Evolutionary conservation across 768 basidiomycete genomes (phyloP).

Genomic region (Boletus tomentosulus): DNA sequence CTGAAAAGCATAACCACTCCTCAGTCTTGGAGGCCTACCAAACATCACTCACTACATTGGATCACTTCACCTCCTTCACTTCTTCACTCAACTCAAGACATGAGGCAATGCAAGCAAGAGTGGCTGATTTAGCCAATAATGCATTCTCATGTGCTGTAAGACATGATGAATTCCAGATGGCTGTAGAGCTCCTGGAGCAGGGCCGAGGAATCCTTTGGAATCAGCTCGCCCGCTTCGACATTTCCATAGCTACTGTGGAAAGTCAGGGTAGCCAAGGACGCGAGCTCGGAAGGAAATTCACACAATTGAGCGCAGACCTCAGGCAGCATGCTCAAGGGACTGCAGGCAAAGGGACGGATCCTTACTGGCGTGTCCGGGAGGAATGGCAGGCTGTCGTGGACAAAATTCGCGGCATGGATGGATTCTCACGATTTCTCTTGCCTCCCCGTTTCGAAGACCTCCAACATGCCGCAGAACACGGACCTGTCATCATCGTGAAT

Average conservation of each 20-base stretch:
- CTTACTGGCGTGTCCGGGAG: neutral
- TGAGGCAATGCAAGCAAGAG: too few relatives aligned
- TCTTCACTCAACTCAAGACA: too few relatives aligned
- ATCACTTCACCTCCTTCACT: too few relatives aligned
- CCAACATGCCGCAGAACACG: neutral
- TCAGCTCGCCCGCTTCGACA: neutral
- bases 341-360: neutral
- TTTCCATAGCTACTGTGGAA: neutral
- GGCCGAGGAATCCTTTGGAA: neutral
- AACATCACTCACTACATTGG: neutral
- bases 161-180: neutral
- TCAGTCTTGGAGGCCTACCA: neutral
- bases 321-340: neutral
- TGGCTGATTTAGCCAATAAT: neutral
- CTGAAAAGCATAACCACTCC: too few relatives aligned
- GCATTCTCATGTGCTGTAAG: neutral
- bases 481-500: neutral
- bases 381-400: neutral
- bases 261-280: neutral
- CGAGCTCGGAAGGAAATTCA: too few relatives aligned
- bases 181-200: neutral
- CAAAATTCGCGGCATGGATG: too few relatives aligned
- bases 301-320: neutral
- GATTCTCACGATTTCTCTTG: too few relatives aligned
- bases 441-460: neutral